Conservation (phyloP, 345 rosid species). For the Mallotus nudiflorus region DNA sequence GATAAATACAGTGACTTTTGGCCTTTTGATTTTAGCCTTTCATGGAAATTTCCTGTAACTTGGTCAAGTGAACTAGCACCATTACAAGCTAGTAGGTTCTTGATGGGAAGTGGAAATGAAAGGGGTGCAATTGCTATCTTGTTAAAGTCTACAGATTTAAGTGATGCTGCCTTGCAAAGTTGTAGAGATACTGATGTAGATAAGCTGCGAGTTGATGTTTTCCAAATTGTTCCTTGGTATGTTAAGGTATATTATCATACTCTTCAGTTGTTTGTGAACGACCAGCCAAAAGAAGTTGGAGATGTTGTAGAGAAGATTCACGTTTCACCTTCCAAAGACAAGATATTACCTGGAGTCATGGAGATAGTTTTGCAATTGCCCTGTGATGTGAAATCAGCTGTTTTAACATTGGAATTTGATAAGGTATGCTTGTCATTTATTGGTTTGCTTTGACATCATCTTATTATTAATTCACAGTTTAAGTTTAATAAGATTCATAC, state of each 20-base stretch:
- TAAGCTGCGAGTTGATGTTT: conserved; percentile 57
- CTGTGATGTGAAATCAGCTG: conserved; percentile 66
- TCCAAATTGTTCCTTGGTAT: conserved; percentile 99
- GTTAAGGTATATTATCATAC: conserved; percentile 84
- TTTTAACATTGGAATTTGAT: conserved; percentile 82
- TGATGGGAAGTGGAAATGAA: conserved; percentile 98
- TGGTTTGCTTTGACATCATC: conserved; percentile 12
- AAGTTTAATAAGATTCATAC: neutral
- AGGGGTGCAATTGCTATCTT: conserved; percentile 93
- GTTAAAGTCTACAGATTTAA: conserved; percentile 55
- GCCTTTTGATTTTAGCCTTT: conserved; percentile 70
- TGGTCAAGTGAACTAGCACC: conserved; percentile 80
- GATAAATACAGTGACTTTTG: conserved; percentile 52
- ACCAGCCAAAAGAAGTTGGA: conserved; percentile 43
- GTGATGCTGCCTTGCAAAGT: conserved; percentile 29
- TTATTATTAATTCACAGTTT: neutral
- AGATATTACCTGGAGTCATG: conserved; percentile 87
- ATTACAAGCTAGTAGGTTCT: conserved; percentile 70
- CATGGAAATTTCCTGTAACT: conserved; percentile 68
- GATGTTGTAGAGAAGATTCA: conserved; percentile 64
- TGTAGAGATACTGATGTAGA: conserved; percentile 36
- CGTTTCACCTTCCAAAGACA: conserved; percentile 86
- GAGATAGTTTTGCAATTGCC: conserved; percentile 85
- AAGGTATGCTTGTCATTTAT: conserved; percentile 52
- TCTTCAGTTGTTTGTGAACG: conserved; percentile 71